A percentile compares a stretch with the other conserved stretches of the same genome.
phyloP scores from a whole-genome alignment of 306 rosid genomes.

The Pueraria montana region DNA sequence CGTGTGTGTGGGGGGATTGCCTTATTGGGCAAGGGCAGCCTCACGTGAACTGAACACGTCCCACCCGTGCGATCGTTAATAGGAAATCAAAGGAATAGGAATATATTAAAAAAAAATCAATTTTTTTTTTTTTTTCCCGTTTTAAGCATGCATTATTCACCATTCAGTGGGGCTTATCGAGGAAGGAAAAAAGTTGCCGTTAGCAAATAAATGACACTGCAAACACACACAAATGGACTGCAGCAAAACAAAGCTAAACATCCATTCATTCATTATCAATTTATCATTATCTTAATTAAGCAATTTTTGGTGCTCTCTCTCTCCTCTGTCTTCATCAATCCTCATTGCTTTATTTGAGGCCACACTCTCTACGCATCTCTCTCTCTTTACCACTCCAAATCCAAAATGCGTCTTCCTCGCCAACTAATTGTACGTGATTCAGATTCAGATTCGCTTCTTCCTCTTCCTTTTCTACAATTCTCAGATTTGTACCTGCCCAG shows the following conservation, averaged over 20 bases:
- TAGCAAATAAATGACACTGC: background rate
- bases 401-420: background rate
- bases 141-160: too few species aligned
- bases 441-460: conserved; percentile 37
- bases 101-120: too few species aligned
- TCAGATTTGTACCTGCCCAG: conserved; percentile 24
- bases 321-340: background rate
- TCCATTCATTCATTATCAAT: background rate
- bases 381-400: background rate
- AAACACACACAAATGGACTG: background rate
- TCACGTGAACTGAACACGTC: too few species aligned
- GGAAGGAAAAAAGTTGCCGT: background rate
- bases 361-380: conserved; percentile 37
- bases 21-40: too few species aligned
- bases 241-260: background rate
- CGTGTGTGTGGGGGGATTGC: too few species aligned
- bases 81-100: too few species aligned
- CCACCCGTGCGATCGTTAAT: too few species aligned
- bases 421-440: conserved; percentile 21
- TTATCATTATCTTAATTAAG: background rate
- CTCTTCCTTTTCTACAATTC: background rate
- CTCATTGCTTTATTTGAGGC: background rate
- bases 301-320: background rate
- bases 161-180: background rate
- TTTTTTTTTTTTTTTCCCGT: too few species aligned